A percentile compares a stretch with the other conserved stretches of the same genome.
Evolutionary conservation across 2,329 filamentous ascomycete species (phyloP).

Genomic region (Chaetomium globosum): DNA sequence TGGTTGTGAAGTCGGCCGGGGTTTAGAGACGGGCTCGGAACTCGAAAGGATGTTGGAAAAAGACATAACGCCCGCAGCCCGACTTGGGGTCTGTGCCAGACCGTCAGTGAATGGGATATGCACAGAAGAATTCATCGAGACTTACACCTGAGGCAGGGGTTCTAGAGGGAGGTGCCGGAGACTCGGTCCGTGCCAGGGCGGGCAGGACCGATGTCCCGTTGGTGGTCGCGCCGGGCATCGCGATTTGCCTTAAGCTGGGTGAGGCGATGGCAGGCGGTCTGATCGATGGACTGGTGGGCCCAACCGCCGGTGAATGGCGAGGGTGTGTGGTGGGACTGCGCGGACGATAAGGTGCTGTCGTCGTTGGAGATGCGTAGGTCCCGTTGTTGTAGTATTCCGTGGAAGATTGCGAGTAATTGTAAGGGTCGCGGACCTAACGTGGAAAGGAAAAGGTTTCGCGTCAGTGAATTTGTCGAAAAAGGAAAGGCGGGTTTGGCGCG

Average conservation of each 20-base stretch:
- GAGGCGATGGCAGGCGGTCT: slow-evolving; percentile 51
- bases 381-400: slow-evolving; percentile 53
- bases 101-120: slow-evolving; percentile 25
- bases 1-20: slow-evolving; percentile 40
- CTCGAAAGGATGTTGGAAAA: slow-evolving; percentile 92
- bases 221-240: slow-evolving; percentile 44
- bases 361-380: slow-evolving; percentile 49
- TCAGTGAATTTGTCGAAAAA: slow-evolving; percentile 31
- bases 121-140: slow-evolving; percentile 20
- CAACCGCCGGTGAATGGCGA: slow-evolving; percentile 44
- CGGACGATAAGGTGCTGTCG: slow-evolving; percentile 49
- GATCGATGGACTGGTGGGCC: slow-evolving; percentile 50
- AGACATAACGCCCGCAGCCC: slow-evolving; percentile 86
- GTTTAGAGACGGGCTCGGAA: slow-evolving; percentile 65
- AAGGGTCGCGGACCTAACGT: slow-evolving; percentile 54
- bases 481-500: slow-evolving; percentile 14
- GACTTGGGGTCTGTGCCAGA: slow-evolving; percentile 64
- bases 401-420: slow-evolving; percentile 49
- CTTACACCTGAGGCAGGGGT: slow-evolving; percentile 45
- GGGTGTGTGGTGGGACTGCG: slow-evolving; percentile 56
- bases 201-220: slow-evolving; percentile 47
- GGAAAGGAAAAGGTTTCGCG: slow-evolving; percentile 30
- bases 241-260: slow-evolving; percentile 51
- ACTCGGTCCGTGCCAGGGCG: slow-evolving; percentile 46
- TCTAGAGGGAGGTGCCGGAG: slow-evolving; percentile 46